These are phyloP conservation scores for Pyrenophora tritici-repentis DNA, from an alignment of 2,329 filamentous ascomycete species.

Conservation along the genomic window DNA sequence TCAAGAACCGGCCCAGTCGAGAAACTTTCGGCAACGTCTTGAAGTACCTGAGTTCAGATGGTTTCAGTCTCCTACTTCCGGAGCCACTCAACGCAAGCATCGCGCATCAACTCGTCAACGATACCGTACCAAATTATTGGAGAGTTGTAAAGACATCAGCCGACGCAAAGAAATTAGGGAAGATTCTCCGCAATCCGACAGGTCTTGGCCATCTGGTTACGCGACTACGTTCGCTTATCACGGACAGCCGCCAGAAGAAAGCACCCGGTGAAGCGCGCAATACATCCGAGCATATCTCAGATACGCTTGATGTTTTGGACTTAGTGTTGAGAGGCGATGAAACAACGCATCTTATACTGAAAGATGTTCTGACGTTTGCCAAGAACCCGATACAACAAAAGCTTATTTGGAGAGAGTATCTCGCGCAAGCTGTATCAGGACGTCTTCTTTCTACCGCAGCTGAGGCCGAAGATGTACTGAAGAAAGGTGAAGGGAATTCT, in stretches of 20 bases:
- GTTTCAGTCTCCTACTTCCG: constrained; percentile 65
- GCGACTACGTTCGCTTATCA: constrained; percentile 67
- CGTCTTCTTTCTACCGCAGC: constrained; percentile 63
- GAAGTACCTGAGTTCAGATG: constrained; percentile 53
- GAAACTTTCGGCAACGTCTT: constrained; percentile 60
- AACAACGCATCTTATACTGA: constrained; percentile 52
- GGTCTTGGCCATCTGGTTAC: constrained; percentile 78
- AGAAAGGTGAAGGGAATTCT: constrained; percentile 29
- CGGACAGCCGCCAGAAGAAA: constrained; percentile 43
- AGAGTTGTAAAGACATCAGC: constrained; percentile 25
- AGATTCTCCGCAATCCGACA: constrained; percentile 72
- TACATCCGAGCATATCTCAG: constrained; percentile 41
- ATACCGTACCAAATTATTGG: constrained; percentile 86
- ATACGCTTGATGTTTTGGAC: constrained; percentile 52
- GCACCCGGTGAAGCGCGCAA: constrained; percentile 37
- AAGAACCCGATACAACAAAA: constrained; percentile 53
- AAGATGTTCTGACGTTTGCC: constrained; percentile 50
- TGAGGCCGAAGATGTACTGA: constrained; percentile 61
- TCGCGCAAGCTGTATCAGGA: constrained; percentile 64
- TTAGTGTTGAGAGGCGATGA: constrained; percentile 52
- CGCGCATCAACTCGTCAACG: constrained; percentile 72
- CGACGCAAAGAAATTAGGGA: constrained; percentile 56
- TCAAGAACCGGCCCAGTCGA: constrained; percentile 67
- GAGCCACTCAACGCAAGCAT: constrained; percentile 74
- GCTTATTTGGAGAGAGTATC: constrained; percentile 67